These are phyloP conservation scores for Solanum gracilifrons DNA, from an alignment of 257 asterid species.

Conservation along the genomic window DNA sequence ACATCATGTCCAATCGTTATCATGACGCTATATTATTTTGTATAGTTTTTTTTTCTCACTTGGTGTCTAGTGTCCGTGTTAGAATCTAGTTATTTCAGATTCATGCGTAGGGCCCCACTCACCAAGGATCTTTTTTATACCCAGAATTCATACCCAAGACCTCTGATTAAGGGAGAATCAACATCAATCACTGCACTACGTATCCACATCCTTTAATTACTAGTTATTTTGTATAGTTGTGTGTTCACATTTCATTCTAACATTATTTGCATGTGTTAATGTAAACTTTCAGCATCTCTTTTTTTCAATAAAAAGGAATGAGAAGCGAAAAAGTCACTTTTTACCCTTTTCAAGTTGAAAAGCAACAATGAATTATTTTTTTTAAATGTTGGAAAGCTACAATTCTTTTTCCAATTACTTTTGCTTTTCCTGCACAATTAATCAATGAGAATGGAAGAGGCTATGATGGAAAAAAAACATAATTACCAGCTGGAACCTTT, in stretches of 20 bases:
- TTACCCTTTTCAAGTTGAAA: background rate
- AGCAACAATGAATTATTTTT: background rate
- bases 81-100: accelerated
- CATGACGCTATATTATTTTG: background rate
- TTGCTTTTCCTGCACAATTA: background rate
- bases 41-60: background rate
- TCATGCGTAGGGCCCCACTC: background rate
- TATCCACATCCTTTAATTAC: no score
- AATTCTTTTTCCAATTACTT: background rate
- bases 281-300: background rate
- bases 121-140: background rate
- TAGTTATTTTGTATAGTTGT: background rate
- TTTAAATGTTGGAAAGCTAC: background rate
- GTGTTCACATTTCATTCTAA: background rate
- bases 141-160: background rate
- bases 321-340: background rate
- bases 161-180: no score
- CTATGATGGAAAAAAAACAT: background rate
- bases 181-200: background rate
- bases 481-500: background rate
- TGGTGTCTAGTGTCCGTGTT: no score
- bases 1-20: background rate
- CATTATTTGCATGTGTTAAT: background rate
- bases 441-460: background rate
- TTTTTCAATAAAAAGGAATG: background rate